These are phyloP conservation scores for Leptomonas pyrrhocoris DNA, from an alignment of 208 protist genomes.

Conservation along the genomic window DNA sequence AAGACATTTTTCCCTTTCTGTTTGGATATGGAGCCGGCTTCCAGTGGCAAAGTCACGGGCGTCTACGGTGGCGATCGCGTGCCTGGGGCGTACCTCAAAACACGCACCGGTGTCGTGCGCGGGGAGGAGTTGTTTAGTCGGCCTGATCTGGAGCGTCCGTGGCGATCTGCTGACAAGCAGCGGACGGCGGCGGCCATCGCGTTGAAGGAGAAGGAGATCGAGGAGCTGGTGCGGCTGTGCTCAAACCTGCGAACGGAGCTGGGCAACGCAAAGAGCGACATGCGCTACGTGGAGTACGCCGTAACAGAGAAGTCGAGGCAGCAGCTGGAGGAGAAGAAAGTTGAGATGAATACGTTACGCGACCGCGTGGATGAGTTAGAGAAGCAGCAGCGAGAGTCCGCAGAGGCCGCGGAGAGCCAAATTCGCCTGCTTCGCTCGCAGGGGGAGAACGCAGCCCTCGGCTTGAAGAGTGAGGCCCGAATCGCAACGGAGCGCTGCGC, in stretches of 20 bases:
- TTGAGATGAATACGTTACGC: constrained; percentile 38
- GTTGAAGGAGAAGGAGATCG: constrained; percentile 90
- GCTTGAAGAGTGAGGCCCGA: constrained; percentile 56
- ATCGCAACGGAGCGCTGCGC: constrained; percentile 52
- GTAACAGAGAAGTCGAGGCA: constrained; percentile 55
- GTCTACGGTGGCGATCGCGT: constrained; percentile 74
- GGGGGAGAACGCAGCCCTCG: constrained; percentile 66
- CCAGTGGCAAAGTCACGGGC: constrained; percentile 46
- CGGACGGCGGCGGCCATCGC: constrained; percentile 50
- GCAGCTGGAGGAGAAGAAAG: constrained; percentile 54
- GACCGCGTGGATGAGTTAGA: constrained; percentile 38
- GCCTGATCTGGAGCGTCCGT: constrained; percentile 88
- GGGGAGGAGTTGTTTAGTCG: constrained; percentile 88
- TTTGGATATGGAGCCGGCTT: constrained; percentile 15
- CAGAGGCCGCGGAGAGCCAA: constrained; percentile 70
- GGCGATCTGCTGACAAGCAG: constrained; percentile 63
- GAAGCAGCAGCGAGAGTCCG: constrained; percentile 44
- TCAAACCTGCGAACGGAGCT: constrained; percentile 79
- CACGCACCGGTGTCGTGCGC: constrained; percentile 68
- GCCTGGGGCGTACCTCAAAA: constrained; percentile 76
- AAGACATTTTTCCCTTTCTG: not conserved
- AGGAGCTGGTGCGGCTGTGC: constrained; percentile 82
- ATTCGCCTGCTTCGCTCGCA: constrained; percentile 72
- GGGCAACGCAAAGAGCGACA: constrained; percentile 74
- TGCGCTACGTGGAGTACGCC: constrained; percentile 70